Evolutionary conservation across 768 basidiomycete species (phyloP).

Genomic region (Infundibulicybe gibba): DNA sequence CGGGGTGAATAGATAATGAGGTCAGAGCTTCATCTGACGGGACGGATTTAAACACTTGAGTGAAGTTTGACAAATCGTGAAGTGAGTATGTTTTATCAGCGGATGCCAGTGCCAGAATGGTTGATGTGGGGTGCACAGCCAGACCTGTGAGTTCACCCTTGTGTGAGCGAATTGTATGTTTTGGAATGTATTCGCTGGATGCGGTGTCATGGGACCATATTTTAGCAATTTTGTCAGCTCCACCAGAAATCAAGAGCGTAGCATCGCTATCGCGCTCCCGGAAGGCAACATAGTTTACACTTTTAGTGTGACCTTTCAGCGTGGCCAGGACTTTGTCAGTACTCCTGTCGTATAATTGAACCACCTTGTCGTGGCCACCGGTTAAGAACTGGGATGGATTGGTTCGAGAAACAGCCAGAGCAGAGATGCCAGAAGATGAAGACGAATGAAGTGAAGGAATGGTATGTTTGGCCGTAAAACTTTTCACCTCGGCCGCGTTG

Average conservation of each 20-base stretch:
- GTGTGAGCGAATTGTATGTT: slow-evolving; percentile 75
- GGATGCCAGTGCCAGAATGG: slow-evolving; percentile 73
- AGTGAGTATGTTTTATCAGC: slow-evolving; percentile 90
- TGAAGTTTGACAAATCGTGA: slow-evolving; percentile 72
- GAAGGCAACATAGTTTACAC: slow-evolving; percentile 86
- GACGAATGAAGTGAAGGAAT: slow-evolving; percentile 89
- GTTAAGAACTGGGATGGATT: slow-evolving; percentile 77
- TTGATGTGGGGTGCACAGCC: slow-evolving; percentile 82
- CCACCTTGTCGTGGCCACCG: slow-evolving; percentile 94
- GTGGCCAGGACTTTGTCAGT: slow-evolving; percentile 88
- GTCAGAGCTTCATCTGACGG: slow-evolving; percentile 78
- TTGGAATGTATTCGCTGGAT: slow-evolving; percentile 79
- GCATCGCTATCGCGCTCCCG: slow-evolving; percentile 73
- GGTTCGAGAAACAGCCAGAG: slow-evolving; percentile 73
- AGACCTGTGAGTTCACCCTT: slow-evolving; percentile 89
- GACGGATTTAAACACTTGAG: slow-evolving; percentile 72
- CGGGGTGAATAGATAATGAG: slow-evolving; percentile 84
- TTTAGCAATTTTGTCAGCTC: slow-evolving; percentile 93
- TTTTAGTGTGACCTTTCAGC: slow-evolving; percentile 95
- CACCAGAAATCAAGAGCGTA: slow-evolving; percentile 75
- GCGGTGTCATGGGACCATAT: slow-evolving; percentile 80
- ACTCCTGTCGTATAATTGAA: slow-evolving; percentile 89
- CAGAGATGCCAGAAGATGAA: slow-evolving; percentile 87
- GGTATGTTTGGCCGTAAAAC: slow-evolving; percentile 65
- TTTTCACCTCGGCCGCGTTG: slow-evolving; percentile 68